Base-by-base conservation (phyloP, 2,329 filamentous ascomycete species). In the Colletotrichum abscissum region DNA sequence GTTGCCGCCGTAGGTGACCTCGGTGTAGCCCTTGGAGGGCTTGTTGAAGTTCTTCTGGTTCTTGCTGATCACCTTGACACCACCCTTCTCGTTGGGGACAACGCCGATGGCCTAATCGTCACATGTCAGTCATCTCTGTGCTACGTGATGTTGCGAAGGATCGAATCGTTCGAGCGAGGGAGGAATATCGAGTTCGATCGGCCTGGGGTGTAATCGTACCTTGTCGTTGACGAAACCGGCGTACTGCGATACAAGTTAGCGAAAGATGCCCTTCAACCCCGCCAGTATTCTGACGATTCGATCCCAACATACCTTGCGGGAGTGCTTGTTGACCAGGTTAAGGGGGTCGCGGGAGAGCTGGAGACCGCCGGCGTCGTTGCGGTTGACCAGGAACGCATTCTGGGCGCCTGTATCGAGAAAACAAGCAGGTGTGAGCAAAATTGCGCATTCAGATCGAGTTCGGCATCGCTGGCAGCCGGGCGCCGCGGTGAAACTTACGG, bases 311-410 rank as follows among this genome's bases (percentile, higher is more conserved):
- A 97, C 94, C 92, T 97, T 98, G 88, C 94, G 93, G 80, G 90
- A 92, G 90, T 97, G 93, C 87, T 92, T 89, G 93, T 98, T 98
- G 85, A 88, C 90, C 86, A 98, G 87, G 92, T 98, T 99, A 79
- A 98, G 88, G 81, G 95, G 94, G 84, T 98, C 96, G 80, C 94
- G 93, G 80, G 96, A 98, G 91, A 99, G 95, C 87, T 94, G 93
- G 80, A 93, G 89, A 84, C 94, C 93, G 82, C 94, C 95, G 81
- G 89, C 89, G 80, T 87, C 86, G 84, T 91, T 92, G 88, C 94
- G 93, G 93, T 98, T 98, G 85, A 96, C 94, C 84, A 98, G 92
- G 91, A 89, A 98, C 84, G 94, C 88, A 89, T 97, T 98, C 88
- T 95, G 92, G 88, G 87, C 88, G 88, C 95, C 95, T 98, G 82